Evolutionary conservation across 192 early-diverging fungal species (phyloP).

Genomic region (Rhizophagus prolifer): DNA sequence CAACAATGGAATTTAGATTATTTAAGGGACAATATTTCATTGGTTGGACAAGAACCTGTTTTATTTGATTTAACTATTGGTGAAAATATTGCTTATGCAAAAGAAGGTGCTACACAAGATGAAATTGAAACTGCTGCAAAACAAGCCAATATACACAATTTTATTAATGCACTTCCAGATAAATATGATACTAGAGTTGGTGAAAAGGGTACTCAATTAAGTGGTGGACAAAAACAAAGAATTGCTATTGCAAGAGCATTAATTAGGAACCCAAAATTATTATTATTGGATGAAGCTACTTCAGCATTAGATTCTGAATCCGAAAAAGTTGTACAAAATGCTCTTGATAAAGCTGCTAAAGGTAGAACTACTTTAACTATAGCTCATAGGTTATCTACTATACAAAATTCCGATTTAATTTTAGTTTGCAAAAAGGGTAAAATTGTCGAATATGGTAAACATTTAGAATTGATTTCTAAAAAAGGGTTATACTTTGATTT

Average conservation of each 20-base stretch:
- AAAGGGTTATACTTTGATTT: conserved; percentile 58
- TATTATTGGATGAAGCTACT: conserved; percentile 82
- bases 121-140: conserved; percentile 55
- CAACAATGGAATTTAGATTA: conserved; percentile 58
- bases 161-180: conserved; percentile 54
- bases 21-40: conserved; percentile 68
- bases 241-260: conserved; percentile 87
- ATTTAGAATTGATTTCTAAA: conserved; percentile 53
- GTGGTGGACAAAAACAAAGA: conserved; percentile 74
- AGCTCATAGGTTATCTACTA: conserved; percentile 68
- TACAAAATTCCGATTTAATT: conserved; percentile 67
- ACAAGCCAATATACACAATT: conserved; percentile 63
- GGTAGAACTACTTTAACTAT: conserved; percentile 71
- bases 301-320: conserved; percentile 65
- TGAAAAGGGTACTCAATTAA: conserved; percentile 57
- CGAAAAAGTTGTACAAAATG: conserved; percentile 66
- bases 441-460: conserved; percentile 60
- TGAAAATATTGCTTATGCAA: conserved; percentile 83
- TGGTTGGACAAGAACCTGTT: conserved; percentile 90
- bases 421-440: conserved; percentile 71
- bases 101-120: conserved; percentile 39
- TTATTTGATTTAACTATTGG: conserved; percentile 84
- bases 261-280: conserved; percentile 75
- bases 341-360: conserved; percentile 61
- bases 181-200: conserved; percentile 67